phyloP scores from a whole-genome alignment of 129 eudicot species.

The Sambucus nigra region DNA sequence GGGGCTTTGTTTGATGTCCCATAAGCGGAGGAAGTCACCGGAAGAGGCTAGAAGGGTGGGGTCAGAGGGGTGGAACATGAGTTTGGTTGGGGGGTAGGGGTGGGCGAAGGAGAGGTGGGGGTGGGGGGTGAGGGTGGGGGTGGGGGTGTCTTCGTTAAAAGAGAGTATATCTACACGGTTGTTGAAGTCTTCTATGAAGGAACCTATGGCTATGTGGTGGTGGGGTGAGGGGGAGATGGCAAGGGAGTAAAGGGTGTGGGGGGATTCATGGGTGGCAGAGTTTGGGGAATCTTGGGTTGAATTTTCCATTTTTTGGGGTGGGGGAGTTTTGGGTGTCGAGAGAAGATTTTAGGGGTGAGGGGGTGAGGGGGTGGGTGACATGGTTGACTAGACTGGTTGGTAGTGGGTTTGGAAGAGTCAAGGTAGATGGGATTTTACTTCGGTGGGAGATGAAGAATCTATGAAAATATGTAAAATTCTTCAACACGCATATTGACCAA shows the following conservation, averaged over 20 bases:
- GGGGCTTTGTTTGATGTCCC: constrained; percentile 18
- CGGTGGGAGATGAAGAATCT: too few relatives aligned
- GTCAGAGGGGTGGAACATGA: neutral
- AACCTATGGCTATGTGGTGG: constrained; percentile 41
- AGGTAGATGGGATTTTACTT: too few relatives aligned
- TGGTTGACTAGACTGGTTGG: too few relatives aligned
- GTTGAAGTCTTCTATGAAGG: constrained; percentile 42
- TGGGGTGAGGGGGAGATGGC: constrained; percentile 25
- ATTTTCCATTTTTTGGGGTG: constrained; percentile 30
- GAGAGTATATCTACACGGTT: constrained; percentile 42
- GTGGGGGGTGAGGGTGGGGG: constrained; percentile 2
- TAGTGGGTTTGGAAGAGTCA: too few relatives aligned
- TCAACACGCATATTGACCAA: too few relatives aligned
- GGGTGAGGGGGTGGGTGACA: too few relatives aligned
- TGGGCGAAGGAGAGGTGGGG: constrained; percentile 42
- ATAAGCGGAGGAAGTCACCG: constrained; percentile 49
- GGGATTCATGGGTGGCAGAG: constrained; percentile 25
- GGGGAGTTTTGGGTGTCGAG: too few relatives aligned
- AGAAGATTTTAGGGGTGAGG: too few relatives aligned
- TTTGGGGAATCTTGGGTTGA: constrained; percentile 28
- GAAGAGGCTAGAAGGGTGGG: constrained; percentile 36
- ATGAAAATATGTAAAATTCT: too few relatives aligned
- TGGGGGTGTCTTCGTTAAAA: constrained; percentile 28
- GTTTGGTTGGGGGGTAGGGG: constrained; percentile 29
- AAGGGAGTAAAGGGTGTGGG: constrained; percentile 48